Evolutionary conservation across 2,329 filamentous ascomycete species (phyloP), one percentile per base, ranked within the genome.

Genomic region (Cyclaneusma minus): DNA sequence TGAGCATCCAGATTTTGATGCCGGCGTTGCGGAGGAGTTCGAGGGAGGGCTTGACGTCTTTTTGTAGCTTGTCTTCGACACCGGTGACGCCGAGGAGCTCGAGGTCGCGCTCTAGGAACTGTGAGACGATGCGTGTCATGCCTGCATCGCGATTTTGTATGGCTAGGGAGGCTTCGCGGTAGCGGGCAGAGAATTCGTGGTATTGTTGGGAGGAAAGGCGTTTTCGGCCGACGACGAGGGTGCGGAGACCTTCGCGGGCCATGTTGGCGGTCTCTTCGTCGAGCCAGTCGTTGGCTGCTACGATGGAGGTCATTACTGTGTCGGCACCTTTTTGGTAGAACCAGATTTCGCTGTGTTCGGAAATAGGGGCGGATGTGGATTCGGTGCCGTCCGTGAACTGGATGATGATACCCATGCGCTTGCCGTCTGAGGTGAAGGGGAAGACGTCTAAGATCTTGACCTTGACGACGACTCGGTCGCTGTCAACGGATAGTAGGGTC

Each of bases 1-100:
- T 98, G 48, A 98, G 62, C 89, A 98, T 98, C 89, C 89, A 98
- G 26, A 98, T 95, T 52, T 95, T 95, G 55, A 98, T 89, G 14
- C 89, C 89, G 0, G 89, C 89, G 43, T 98, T 98, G 38, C 89
- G 81, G 27, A 98, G 67, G 4, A 98, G 68, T 51, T 98, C 91
- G 5, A 98, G 63, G 0, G 84, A 93, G 2, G 87, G 80, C 50
- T 95, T 98, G 44, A 98, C 89, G 44, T 95, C 84, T 35, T 75
- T 76, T 49, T 98, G 89, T 8, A 98, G 67, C 47, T 92, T 93
- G 53, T 98, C 89, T 51, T 98, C 91, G 0, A 98, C 89, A 36
- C 89, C 89, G 1, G 89, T 98, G 8, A 98, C 85, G n/a, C 89
- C 89, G 2, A 95, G 66, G 5, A 98, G 68, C 47, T 98, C 89